These are phyloP conservation scores for Chrysanthemum seticuspe DNA, from an alignment of 129 eudicot genomes.

Conservation along the genomic window DNA sequence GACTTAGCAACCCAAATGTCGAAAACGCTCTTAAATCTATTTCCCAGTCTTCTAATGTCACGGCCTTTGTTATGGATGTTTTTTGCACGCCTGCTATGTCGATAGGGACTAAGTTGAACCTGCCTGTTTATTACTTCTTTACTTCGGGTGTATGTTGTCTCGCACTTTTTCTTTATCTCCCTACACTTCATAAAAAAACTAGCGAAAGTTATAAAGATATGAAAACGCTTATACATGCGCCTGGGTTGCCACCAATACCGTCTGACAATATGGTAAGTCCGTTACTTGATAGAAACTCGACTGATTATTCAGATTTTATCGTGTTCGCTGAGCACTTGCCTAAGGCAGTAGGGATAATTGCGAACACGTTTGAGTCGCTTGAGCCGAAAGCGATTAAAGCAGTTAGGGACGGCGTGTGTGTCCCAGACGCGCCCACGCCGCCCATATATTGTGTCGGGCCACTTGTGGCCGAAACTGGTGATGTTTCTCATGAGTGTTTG, in stretches of 20 bases:
- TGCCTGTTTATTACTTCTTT: constrained; percentile 23
- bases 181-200: constrained; percentile 17
- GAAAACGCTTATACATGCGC: constrained; percentile 20
- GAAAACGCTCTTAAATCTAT: constrained; percentile 35
- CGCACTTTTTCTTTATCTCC: constrained; percentile 13
- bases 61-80: constrained; percentile 26
- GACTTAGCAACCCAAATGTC: constrained; percentile 39
- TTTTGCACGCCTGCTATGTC: constrained; percentile 30
- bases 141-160: constrained; percentile 33
- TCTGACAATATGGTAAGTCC: constrained; percentile 19
- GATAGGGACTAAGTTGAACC: constrained; percentile 3
- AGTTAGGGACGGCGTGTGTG: constrained; percentile 33
- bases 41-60: constrained; percentile 30
- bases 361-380: constrained; percentile 47
- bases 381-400: constrained; percentile 55
- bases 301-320: constrained; percentile 31
- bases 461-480: constrained; percentile 25
- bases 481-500: constrained; percentile 32
- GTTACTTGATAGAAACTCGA: constrained; percentile 30
- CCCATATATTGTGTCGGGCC: constrained; percentile 64
- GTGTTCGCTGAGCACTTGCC: constrained; percentile 16
- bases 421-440: constrained; percentile 43
- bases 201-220: constrained; percentile 23
- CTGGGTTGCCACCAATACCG: constrained; percentile 33
- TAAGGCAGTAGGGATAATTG: constrained; percentile 49